These are phyloP conservation scores for Pseudogymnoascus sp. DNA, from an alignment of 2,329 filamentous ascomycete genomes.

Conservation along the genomic window DNA sequence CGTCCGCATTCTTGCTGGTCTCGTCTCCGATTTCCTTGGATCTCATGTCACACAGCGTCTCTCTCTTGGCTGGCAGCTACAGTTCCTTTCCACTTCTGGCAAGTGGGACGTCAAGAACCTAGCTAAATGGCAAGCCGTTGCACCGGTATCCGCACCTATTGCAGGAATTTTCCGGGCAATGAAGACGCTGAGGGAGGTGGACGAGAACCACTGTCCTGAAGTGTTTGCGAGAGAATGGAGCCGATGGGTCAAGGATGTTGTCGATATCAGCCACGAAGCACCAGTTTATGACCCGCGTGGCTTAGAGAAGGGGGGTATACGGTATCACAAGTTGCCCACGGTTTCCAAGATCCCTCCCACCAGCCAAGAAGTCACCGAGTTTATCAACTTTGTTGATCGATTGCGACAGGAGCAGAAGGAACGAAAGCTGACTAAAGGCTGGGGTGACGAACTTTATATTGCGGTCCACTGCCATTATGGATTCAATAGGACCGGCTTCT, in stretches of 20 bases:
- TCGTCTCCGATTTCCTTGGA: constrained; percentile 74
- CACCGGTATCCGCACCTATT: constrained; percentile 70
- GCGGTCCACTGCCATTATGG: constrained; percentile 94
- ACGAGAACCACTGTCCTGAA: constrained; percentile 69
- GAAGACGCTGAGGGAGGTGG: constrained; percentile 87
- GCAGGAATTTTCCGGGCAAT: constrained; percentile 75
- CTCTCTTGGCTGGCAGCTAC: constrained; percentile 81
- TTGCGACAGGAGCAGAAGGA: constrained; percentile 47
- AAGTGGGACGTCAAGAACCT: constrained; percentile 99
- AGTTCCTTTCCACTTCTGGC: constrained; percentile 76
- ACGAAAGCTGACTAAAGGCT: constrained; percentile 34
- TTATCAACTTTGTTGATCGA: constrained; percentile 49
- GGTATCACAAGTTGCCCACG: constrained; percentile 81
- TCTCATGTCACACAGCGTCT: constrained; percentile 67
- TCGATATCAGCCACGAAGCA: constrained; percentile 85
- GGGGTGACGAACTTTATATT: constrained; percentile 43
- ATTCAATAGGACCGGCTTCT: constrained; percentile 88
- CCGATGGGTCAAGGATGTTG: constrained; percentile 59
- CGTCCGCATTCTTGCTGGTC: constrained; percentile 66
- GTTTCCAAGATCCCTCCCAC: constrained; percentile 82
- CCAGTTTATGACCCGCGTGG: constrained; percentile 78
- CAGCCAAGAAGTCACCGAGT: constrained; percentile 42
- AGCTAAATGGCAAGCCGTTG: constrained; percentile 76
- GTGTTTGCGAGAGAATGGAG: constrained; percentile 63
- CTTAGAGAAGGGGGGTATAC: constrained; percentile 56